Base-by-base conservation (phyloP, 768 basidiomycete species). In the Nevesoporus exiguus region DNA sequence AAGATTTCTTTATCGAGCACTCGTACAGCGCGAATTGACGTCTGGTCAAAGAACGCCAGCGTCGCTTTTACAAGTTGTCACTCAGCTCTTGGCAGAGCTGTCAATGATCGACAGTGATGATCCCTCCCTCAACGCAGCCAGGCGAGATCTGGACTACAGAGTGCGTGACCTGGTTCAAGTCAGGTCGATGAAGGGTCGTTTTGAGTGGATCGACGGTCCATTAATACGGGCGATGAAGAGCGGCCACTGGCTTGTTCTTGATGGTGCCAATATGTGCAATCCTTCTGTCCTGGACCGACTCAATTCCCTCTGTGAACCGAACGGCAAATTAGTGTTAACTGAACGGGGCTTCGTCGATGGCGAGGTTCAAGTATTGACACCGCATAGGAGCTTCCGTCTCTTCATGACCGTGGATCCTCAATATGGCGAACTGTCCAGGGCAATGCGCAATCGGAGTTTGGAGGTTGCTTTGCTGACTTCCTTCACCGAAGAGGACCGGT, bases 361-460 rank as follows among this genome's bases (percentile, higher is more conserved):
- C 24, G 71, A 76, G 21, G 82, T 93, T 3, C 83, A 93, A 61
- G 69, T 84, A 48, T 73, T 98, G 57, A 76, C 71, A 39, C 95
- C 97, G 2, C 95, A 98, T 66, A 84, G 88, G 2, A 77, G 86
- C 60, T 99, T 99, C 74, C 82, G 95, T 25, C 75, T 99, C 6
- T 88, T 98, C 73, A 96, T 99, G 93, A 83, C 86, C 2, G 84
- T 95, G 48, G 92, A 99, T 66, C 90, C 93, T 27, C 85, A 86
- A 57, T 80, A 87, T 57, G 97, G 97, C 42, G 97, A 99, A 71
- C 75, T 98, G 11, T 98, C 97, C 2, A 80, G 97, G 34, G 97
- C 97, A 2, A 99, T 99, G 97, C 88, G 97, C 24, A 99, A 99
- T 72, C 84, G 97, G 52, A 96, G 96, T 17, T 76, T 97, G 33